Evolutionary conservation across 768 basidiomycete species (phyloP).

Genomic region (Pleurotus platypus): DNA sequence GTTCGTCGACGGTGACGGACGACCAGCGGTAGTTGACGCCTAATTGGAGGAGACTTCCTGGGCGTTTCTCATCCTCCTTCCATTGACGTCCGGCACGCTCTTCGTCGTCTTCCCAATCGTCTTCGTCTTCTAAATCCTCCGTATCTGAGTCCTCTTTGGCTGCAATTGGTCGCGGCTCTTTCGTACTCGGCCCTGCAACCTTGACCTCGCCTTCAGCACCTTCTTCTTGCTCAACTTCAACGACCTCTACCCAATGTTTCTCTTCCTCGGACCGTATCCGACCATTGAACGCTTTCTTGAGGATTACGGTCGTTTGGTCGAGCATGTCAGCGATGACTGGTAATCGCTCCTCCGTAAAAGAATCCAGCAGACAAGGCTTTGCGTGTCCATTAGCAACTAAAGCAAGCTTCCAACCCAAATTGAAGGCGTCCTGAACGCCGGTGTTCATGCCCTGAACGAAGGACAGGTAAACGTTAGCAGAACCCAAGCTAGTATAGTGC

Average conservation of each 20-base stretch:
- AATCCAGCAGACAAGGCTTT: slow-evolving; percentile 20
- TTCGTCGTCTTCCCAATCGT: neutral
- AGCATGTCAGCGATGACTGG: slow-evolving; percentile 35
- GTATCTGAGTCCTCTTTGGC: neutral
- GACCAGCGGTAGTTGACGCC: slow-evolving; percentile 33
- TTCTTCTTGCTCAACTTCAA: neutral
- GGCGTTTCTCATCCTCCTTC: slow-evolving; percentile 1
- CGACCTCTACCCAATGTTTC: slow-evolving; percentile 5
- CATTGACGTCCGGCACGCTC: neutral
- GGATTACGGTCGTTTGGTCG: slow-evolving; percentile 21
- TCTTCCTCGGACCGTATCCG: neutral
- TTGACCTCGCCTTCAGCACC: neutral
- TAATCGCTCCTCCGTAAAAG: slow-evolving; percentile 26
- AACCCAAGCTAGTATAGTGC: too few relatives aligned
- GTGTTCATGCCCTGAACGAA: slow-evolving; percentile 25
- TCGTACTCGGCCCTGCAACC: neutral
- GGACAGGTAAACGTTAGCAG: neutral
- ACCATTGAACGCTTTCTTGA: slow-evolving; percentile 16
- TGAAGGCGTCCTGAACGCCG: slow-evolving; percentile 27
- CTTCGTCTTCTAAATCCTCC: neutral
- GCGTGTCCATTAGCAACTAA: slow-evolving; percentile 21
- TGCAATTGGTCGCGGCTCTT: neutral
- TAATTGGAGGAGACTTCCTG: slow-evolving; percentile 22
- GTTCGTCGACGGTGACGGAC: slow-evolving; percentile 32
- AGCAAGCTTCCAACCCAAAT: slow-evolving; percentile 31